Evolutionary conservation across 106 monocot species (phyloP), one percentile per base, ranked within the genome.

Genomic region (Acorus gramineus): DNA sequence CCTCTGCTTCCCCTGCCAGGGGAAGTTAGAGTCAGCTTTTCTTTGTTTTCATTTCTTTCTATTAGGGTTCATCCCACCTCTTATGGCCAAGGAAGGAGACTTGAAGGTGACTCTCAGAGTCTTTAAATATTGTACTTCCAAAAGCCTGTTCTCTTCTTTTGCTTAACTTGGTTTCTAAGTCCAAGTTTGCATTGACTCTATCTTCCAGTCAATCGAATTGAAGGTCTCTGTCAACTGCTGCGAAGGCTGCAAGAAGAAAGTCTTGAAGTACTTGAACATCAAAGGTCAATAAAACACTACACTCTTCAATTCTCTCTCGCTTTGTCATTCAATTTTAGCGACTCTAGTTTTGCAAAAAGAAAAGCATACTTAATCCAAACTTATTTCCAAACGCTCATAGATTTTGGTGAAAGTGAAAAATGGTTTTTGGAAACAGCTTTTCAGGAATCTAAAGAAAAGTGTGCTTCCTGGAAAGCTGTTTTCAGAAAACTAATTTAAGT

Each of bases 171-270:
- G 44, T 59, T 44, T 59, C 44, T 42, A 44, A 42, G 10, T 56
- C 56, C 13, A 9, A 56, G 28, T 28, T 56, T 9, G 4, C 4
- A 56, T 4, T 10, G 10, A 11, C 7, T 4, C 44, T 14, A 2
- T 14, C 9, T 52, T 60, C 43, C 78, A 90, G 83, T 83, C 64
- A 53, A 59, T 86, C 69, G 86, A 90, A 42, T 50, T 90, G 59
- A 83, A 86, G 71, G 93, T 85, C 44, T 73, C 73, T 45, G 85
- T 78, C n/a, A 89, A 89, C 67, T 93, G 92, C 56, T 93, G 93
- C 10, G 88, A 93, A 5, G 88, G 87, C 3, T 93, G 93, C 80
- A 88, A 66, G 75, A 93, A 71, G 64, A 89, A 93, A 66, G 82
- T 93, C 8, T 47, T 85, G 61, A 93, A 93, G 64, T 82, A 85